Percentiles rank a stretch among this genome's conserved stretches.
Conservation (phyloP, 2,329 filamentous ascomycete genomes). For the Diaporthe humulicola region DNA sequence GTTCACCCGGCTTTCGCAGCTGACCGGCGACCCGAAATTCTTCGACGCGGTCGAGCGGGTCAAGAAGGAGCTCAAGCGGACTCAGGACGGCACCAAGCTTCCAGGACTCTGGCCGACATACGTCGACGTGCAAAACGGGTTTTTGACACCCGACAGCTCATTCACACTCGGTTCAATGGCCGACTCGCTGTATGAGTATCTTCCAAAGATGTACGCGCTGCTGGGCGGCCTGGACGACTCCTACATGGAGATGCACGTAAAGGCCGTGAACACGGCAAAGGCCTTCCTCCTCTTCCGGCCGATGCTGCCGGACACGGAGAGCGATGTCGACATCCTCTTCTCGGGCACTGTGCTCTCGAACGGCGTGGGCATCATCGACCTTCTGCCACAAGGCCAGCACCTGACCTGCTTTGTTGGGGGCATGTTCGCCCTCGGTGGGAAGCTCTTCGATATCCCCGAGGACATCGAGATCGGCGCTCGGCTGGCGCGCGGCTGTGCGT, state of each 20-base stretch:
- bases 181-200: conserved; percentile 70
- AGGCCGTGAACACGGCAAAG: conserved; percentile 71
- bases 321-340: conserved; percentile 67
- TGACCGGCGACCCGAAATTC: conserved; percentile 80
- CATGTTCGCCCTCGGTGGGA: conserved; percentile 58
- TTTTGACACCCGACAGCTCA: conserved; percentile 50
- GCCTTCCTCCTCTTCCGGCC: conserved; percentile 77
- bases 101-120: conserved; percentile 80
- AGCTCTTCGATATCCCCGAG: conserved; percentile 50
- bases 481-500: conserved; percentile 66
- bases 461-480: conserved; percentile 61
- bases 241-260: conserved; percentile 75
- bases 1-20: conserved; percentile 80
- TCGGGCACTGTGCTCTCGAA: conserved; percentile 58
- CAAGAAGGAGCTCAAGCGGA: conserved; percentile 74
- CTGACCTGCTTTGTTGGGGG: conserved; percentile 58
- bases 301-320: conserved; percentile 68
- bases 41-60: conserved; percentile 83
- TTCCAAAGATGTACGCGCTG: conserved; percentile 71
- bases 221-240: conserved; percentile 74
- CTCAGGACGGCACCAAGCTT: conserved; percentile 75
- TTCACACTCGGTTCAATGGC: conserved; percentile 61
- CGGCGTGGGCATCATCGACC: conserved; percentile 45
- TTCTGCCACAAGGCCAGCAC: conserved; percentile 55
- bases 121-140: conserved; percentile 72